phyloP scores from a whole-genome alignment of 1,284 basidiomycete genomes.

The Boletus mariae region DNA sequence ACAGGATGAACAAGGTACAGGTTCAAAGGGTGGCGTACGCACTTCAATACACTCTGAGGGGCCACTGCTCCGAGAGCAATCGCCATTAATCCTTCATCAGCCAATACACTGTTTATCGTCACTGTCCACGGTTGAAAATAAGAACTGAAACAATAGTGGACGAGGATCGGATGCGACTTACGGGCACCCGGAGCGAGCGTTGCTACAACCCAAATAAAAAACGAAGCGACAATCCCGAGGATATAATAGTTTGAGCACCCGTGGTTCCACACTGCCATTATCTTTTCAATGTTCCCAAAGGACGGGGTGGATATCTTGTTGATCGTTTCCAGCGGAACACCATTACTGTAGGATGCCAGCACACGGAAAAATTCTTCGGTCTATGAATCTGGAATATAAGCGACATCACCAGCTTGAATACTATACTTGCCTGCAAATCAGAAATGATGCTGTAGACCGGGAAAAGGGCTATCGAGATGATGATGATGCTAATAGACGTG shows the following conservation, averaged over 20 bases:
- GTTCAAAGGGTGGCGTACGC: background rate
- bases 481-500: constrained; percentile 28
- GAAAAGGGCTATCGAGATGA: constrained; percentile 27
- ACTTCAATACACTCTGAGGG: constrained; percentile 27
- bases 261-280: constrained; percentile 13
- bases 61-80: constrained; percentile 23
- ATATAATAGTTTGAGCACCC: constrained; percentile 28
- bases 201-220: constrained; percentile 19
- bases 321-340: constrained; percentile 23
- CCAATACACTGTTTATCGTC: constrained; percentile 21
- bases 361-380: constrained; percentile 32
- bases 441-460: constrained; percentile 20
- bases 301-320: constrained; percentile 27
- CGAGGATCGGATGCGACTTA: constrained; percentile 8
- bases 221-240: constrained; percentile 16
- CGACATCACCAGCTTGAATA: background rate
- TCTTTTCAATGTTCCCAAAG: constrained; percentile 18
- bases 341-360: constrained; percentile 11
- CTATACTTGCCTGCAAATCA: constrained; percentile 15
- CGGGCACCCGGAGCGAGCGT: constrained; percentile 26
- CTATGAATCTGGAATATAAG: constrained; percentile 6
- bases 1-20: background rate
- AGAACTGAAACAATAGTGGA: background rate
- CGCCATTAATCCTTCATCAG: constrained; percentile 22
- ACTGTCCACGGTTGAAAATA: constrained; percentile 10